phyloP scores from a whole-genome alignment of 345 rosid genomes.

The Dipteronia sinensis region DNA sequence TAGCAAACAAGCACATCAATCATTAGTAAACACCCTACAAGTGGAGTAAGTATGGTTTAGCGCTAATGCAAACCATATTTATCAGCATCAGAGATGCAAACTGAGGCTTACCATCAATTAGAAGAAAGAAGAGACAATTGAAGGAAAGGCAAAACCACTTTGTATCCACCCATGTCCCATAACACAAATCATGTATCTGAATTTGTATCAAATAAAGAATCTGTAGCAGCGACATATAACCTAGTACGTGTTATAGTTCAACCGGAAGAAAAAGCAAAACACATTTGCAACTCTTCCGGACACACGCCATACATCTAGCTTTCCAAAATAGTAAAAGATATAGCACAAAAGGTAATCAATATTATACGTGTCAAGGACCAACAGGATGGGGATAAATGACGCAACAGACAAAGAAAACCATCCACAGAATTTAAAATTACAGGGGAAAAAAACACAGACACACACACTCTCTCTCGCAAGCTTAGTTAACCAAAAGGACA shows the following conservation, averaged over 20 bases:
- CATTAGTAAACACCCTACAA: background rate
- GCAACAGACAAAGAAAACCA: slow-evolving; percentile 12
- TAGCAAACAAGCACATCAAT: background rate
- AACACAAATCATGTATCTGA: background rate
- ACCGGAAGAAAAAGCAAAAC: slow-evolving; percentile 6
- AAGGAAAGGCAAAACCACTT: slow-evolving; percentile 13
- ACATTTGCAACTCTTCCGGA: slow-evolving; percentile 3
- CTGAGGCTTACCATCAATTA: background rate
- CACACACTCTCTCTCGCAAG: slow-evolving; percentile 12
- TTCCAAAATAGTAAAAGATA: slow-evolving; percentile 9
- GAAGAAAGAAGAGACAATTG: background rate
- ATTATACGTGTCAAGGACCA: background rate
- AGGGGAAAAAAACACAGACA: background rate
- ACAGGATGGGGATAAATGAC: background rate
- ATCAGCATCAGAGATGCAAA: background rate
- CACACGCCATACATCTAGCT: slow-evolving; percentile 10
- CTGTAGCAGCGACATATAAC: background rate
- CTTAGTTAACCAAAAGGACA: background rate
- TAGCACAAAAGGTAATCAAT: background rate
- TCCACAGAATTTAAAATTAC: background rate
- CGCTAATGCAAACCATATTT: too few relatives aligned
- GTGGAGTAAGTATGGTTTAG: background rate
- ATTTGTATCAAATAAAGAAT: background rate
- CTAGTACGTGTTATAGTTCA: background rate
- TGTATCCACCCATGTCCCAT: background rate